These are phyloP conservation scores for Cubamyces sp. DNA, from an alignment of 768 basidiomycete species.

Conservation along the genomic window DNA sequence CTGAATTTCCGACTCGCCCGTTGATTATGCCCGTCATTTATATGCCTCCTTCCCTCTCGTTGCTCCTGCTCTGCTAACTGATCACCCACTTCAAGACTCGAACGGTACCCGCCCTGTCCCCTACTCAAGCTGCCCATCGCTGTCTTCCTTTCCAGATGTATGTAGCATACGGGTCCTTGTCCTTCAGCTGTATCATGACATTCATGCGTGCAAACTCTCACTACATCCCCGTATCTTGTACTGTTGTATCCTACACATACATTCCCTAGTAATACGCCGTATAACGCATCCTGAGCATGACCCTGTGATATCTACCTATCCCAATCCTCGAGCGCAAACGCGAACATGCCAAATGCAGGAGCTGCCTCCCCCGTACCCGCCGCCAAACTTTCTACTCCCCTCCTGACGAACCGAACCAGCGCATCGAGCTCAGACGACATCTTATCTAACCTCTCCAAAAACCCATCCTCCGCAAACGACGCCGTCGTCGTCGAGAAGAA, in stretches of 20 bases:
- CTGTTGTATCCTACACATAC: background rate
- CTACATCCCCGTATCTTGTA: background rate
- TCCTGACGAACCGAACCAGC: conserved; percentile 66
- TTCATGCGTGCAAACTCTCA: background rate
- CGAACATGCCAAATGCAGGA: conserved; percentile 68
- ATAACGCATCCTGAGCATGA: no score
- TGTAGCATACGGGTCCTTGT: conserved; percentile 18
- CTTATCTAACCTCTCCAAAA: conserved; percentile 57
- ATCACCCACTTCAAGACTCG: background rate
- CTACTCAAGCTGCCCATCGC: background rate
- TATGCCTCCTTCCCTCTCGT: no score
- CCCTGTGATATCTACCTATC: conserved; percentile 41
- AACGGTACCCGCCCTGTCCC: background rate
- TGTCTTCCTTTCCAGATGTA: background rate
- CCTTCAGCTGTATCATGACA: background rate
- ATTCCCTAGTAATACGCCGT: background rate
- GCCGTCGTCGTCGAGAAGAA: conserved; percentile 41
- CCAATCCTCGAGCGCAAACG: conserved; percentile 83
- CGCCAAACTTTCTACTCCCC: conserved; percentile 72
- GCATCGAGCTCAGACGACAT: conserved; percentile 73
- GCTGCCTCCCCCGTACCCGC: conserved; percentile 63
- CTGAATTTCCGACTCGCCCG: no score
- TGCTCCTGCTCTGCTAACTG: background rate
- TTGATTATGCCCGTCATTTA: no score
- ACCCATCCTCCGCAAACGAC: conserved; percentile 49